Percentiles rank a stretch among this genome's conserved stretches.
Conservation (phyloP, 208 protist genomes). For the Leptomonas pyrrhocoris region DNA sequence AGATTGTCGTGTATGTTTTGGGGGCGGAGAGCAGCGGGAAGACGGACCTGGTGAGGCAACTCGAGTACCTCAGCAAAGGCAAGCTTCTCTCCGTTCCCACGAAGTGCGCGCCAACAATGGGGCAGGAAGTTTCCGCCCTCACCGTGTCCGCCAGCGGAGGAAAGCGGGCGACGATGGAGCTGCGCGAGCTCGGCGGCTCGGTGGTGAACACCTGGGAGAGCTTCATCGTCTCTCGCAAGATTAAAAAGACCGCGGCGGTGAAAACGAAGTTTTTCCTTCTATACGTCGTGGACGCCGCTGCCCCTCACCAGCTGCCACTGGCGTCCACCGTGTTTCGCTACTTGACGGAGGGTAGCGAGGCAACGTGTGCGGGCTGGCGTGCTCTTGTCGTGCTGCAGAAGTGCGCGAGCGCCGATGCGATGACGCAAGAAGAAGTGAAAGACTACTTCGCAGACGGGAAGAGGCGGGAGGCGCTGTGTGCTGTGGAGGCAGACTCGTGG, state of each 20-base stretch:
- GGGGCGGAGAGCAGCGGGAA: constrained; percentile 72
- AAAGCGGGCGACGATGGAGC: constrained; percentile 42
- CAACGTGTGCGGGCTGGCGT: constrained; percentile 59
- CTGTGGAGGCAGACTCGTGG: constrained; percentile 80
- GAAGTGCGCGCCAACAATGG: constrained; percentile 55
- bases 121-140: constrained; percentile 66
- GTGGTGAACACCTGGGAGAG: constrained; percentile 66
- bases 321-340: constrained; percentile 42
- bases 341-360: constrained; percentile 33
- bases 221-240: constrained; percentile 50
- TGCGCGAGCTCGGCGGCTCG: constrained; percentile 71
- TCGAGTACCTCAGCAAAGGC: constrained; percentile 41
- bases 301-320: constrained; percentile 60
- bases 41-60: constrained; percentile 66
- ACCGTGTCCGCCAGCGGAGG: constrained; percentile 8
- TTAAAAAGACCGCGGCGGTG: constrained; percentile 17
- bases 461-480: background rate
- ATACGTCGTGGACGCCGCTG: constrained; percentile 71
- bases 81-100: constrained; percentile 28
- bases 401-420: constrained; percentile 37
- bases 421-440: constrained; percentile 49
- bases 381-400: constrained; percentile 70
- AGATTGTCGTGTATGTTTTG: constrained; percentile 58
- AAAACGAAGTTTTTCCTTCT: constrained; percentile 42
- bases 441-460: constrained; percentile 36